Evolutionary conservation across 2,329 filamentous ascomycete species (phyloP).

Genomic region (Septoria petroselini): DNA sequence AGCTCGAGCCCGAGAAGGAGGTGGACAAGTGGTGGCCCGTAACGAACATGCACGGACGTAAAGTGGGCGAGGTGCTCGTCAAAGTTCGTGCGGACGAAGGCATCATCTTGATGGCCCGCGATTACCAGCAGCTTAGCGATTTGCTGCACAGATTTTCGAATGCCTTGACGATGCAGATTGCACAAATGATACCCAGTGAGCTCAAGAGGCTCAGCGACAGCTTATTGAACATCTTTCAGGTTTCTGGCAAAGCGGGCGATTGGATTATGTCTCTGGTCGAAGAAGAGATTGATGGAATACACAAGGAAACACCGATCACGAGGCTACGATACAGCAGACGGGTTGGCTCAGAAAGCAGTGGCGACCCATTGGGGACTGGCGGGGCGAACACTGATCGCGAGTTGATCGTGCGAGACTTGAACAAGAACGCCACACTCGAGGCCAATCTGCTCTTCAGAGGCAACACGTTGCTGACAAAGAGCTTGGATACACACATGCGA

Average conservation of each 20-base stretch:
- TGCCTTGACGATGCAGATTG: constrained; percentile 79
- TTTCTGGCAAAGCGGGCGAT: constrained; percentile 75
- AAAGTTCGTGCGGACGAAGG: constrained; percentile 82
- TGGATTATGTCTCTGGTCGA: constrained; percentile 94
- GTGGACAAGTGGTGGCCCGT: constrained; percentile 84
- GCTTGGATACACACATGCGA: constrained; percentile 93
- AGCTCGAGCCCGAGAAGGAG: constrained; percentile 72
- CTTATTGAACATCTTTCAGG: constrained; percentile 91
- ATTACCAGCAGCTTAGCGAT: constrained; percentile 80
- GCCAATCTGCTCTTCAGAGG: constrained; percentile 93
- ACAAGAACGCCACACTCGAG: constrained; percentile 75
- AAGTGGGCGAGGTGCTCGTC: constrained; percentile 79
- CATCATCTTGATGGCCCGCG: constrained; percentile 78
- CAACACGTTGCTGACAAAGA: constrained; percentile 89
- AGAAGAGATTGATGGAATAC: constrained; percentile 92
- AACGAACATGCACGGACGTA: constrained; percentile 69
- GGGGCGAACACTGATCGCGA: constrained; percentile 59
- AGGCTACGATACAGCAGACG: constrained; percentile 63
- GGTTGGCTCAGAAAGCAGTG: constrained; percentile 67
- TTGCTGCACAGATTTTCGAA: constrained; percentile 81
- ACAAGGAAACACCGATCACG: constrained; percentile 72
- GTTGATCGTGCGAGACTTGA: constrained; percentile 70
- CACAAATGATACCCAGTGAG: constrained; percentile 71
- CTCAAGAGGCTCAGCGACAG: constrained; percentile 79
- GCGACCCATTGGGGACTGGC: constrained; percentile 47